Percentiles rank a stretch among this genome's conserved stretches.
Evolutionary conservation across 2,329 filamentous ascomycete genomes (phyloP).

Genomic region (Hymenoscyphus fructigenus): DNA sequence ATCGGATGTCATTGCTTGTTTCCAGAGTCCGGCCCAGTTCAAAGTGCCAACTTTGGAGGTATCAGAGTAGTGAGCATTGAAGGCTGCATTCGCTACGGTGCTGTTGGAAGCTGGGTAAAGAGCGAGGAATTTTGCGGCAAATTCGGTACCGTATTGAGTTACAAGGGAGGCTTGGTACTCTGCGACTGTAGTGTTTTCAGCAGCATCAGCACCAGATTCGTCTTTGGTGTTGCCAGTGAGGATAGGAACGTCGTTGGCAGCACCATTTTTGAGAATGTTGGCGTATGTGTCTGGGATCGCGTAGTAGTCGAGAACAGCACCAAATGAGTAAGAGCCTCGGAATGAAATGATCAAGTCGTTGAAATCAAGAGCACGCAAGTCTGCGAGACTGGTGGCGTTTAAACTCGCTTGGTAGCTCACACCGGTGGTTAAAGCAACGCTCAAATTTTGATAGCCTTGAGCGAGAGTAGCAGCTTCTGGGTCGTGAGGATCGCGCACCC

Average conservation of each 20-base stretch:
- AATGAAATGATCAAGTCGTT: constrained; percentile 16
- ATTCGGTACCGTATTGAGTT: constrained; percentile 18
- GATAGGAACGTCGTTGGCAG: constrained; percentile 39
- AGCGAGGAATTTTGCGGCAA: constrained; percentile 18
- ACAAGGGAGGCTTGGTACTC: constrained; percentile 28
- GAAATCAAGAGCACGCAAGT: constrained; percentile 21
- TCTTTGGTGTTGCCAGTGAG: constrained; percentile 40
- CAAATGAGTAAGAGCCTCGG: constrained; percentile 11
- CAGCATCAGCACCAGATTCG: constrained; percentile 33
- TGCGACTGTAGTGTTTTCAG: constrained; percentile 30
- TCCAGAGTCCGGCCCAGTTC: constrained; percentile 33
- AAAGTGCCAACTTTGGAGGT: constrained; percentile 31
- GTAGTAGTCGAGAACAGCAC: constrained; percentile 26
- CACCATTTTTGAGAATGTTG: constrained; percentile 27
- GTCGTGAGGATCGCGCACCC: constrained; percentile 33
- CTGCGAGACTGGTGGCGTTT: constrained; percentile 26
- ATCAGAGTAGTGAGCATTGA: constrained; percentile 32
- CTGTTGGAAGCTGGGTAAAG: constrained; percentile 32
- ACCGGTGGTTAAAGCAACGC: constrained; percentile 11
- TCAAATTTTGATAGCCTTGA: constrained; percentile 25
- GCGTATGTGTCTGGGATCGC: constrained; percentile 27
- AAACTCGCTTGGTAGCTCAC: constrained; percentile 20
- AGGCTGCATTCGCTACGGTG: constrained; percentile 25
- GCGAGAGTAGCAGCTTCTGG: constrained; percentile 25
- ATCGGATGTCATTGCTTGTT: constrained; percentile 22